Conservation (phyloP, 75 land plant species). For the Larix kaempferi region DNA sequence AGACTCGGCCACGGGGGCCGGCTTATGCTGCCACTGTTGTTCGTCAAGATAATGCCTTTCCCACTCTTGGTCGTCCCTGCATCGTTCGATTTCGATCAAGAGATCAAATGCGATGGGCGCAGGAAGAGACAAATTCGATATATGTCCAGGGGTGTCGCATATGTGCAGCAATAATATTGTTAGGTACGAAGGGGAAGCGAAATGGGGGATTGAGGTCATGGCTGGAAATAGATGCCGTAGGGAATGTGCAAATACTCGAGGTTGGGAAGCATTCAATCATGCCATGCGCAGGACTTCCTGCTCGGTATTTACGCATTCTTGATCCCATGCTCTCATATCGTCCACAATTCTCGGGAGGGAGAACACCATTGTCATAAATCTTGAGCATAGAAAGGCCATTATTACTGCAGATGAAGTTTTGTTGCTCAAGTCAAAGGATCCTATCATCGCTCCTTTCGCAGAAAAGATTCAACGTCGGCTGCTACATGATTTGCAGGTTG, state of each 20-base stretch:
- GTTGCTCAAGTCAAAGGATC: slow-evolving; percentile 58
- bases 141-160: too few relatives aligned
- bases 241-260: slow-evolving; percentile 37
- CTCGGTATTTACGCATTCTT: slow-evolving; percentile 47
- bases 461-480: slow-evolving; percentile 59
- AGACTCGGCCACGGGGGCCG: slow-evolving; percentile 37
- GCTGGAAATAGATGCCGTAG: slow-evolving; percentile 44
- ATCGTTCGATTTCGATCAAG: too few relatives aligned
- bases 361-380: slow-evolving; percentile 67
- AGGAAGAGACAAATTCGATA: too few relatives aligned
- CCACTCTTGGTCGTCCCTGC: slow-evolving; percentile 77
- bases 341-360: slow-evolving; percentile 67
- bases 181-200: slow-evolving; percentile 21
- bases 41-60: slow-evolving; percentile 56
- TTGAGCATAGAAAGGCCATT: slow-evolving; percentile 84
- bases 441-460: slow-evolving; percentile 61
- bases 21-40: slow-evolving; percentile 19
- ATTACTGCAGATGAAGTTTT: slow-evolving; percentile 81
- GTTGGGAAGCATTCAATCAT: slow-evolving; percentile 54
- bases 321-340: slow-evolving; percentile 63
- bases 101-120: too few relatives aligned
- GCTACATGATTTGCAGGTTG: too few relatives aligned
- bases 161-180: too few relatives aligned
- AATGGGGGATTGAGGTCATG: slow-evolving; percentile 38
- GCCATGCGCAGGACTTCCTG: slow-evolving; percentile 55